Base-by-base conservation (phyloP, 139 green algal genomes). In the Coelastrella sp. region DNA sequence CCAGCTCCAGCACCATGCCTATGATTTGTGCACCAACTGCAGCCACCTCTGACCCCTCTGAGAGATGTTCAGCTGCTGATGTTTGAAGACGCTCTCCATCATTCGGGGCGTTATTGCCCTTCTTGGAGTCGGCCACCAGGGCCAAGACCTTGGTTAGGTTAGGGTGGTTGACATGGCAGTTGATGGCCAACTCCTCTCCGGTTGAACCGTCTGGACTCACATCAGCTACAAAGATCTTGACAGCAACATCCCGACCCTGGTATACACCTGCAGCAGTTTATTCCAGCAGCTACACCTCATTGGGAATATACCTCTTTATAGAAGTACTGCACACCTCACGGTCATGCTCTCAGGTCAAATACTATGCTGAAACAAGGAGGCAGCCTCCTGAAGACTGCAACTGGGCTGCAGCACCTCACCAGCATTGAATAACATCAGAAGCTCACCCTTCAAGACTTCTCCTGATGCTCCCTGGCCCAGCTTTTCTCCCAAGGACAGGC, bases 401-500 rank as follows among this genome's bases (percentile, higher is more conserved):
- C 10, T 10, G 35, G 14, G 10, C 22, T 79, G 19, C 73, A 79
- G 73, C 73, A 79, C 11, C 75, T 82, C 25, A 78, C 12, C 72
- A 78, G 72, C 72, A 78, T 6, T 78, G 72, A 78, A 49, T 4
- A 4, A 12, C 20, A 22, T 49, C 35, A 49, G 35, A 49, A 4
- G 4, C 61, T 60, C 27, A 89, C 84, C 92, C 12, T 59, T 61
- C 89, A 94, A 96, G 17, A 97, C 96, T 68, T 98, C 96, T 4
- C 96, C 96, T 17, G 93, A 96, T 5, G 96, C 96, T 24, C 96
- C 96, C 24, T 97, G 94, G 0, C 96, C 96, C 63, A 98, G 93
- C 81, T 96, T 95, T 25, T 76, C 59, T 5, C 91, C 93, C n/a
- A 98, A 59, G 8, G 91, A 49, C 83, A 97, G 70, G 22, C 95